Evolutionary conservation across 768 basidiomycete species (phyloP).

Genomic region (Auriculariales sp.): DNA sequence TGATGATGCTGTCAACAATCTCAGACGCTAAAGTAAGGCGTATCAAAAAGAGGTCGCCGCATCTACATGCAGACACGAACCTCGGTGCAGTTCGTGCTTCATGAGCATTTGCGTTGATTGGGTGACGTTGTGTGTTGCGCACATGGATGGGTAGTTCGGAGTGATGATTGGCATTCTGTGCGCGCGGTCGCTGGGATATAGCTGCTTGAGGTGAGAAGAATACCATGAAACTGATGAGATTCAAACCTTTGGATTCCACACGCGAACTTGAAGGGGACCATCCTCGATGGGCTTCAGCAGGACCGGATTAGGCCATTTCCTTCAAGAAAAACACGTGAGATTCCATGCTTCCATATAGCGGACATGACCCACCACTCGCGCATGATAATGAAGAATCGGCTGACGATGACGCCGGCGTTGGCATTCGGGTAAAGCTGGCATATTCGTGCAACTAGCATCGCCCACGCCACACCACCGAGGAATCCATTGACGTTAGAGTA

Average conservation of each 20-base stretch:
- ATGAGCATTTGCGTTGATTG: slow-evolving; percentile 91
- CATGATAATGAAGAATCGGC: slow-evolving; percentile 97
- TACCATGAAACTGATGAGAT: not conserved
- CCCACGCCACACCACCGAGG: slow-evolving; percentile 96
- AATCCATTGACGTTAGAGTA: slow-evolving; percentile 98
- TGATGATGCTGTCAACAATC: slow-evolving; percentile 84
- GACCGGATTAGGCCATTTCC: slow-evolving; percentile 99
- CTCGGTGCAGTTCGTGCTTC: slow-evolving; percentile 90
- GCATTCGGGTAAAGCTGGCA: slow-evolving; percentile 97
- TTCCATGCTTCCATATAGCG: not conserved
- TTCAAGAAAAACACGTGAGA: slow-evolving; percentile 17
- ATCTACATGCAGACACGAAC: slow-evolving; percentile 21
- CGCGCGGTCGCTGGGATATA: slow-evolving; percentile 84
- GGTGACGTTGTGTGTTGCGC: slow-evolving; percentile 95
- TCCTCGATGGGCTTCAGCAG: slow-evolving; percentile 93
- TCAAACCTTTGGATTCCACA: slow-evolving; percentile 91
- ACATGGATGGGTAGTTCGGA: slow-evolving; percentile 98
- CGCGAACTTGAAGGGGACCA: slow-evolving; percentile 80
- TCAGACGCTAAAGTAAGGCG: slow-evolving; percentile 53
- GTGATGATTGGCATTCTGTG: slow-evolving; percentile 99
- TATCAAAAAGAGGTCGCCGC: slow-evolving; percentile 6
- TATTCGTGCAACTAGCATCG: slow-evolving; percentile 96
- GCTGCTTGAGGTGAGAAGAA: slow-evolving; percentile 23
- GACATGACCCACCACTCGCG: slow-evolving; percentile 66
- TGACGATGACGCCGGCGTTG: slow-evolving; percentile 87